Percentiles rank a stretch among this genome's conserved stretches.
Evolutionary conservation across 2,329 filamentous ascomycete species (phyloP).

Genomic region (Beauveria asiatica): DNA sequence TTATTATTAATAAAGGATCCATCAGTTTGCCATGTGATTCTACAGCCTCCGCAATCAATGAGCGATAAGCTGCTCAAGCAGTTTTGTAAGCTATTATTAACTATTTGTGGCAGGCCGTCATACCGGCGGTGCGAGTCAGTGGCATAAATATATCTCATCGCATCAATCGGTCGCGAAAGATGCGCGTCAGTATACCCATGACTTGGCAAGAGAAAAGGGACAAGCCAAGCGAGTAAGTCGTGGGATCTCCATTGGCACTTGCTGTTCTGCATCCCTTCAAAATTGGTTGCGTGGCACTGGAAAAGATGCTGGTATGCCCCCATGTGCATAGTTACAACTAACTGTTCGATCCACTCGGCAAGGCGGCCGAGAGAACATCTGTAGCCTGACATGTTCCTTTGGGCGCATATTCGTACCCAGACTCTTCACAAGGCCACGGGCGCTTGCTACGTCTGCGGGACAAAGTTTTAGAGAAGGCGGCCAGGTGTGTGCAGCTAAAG

Average conservation of each 20-base stretch:
- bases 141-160: neutral
- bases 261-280: neutral
- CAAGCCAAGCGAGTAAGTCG: neutral
- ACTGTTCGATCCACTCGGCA: slow-evolving; percentile 1
- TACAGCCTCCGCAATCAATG: too few relatives aligned
- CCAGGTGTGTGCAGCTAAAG: too few relatives aligned
- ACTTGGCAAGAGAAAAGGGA: neutral
- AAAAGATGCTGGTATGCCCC: neutral
- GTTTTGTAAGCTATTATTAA: too few relatives aligned
- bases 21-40: too few relatives aligned
- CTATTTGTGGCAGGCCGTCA: neutral
- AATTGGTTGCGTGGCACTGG: neutral
- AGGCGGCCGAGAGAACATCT: neutral
- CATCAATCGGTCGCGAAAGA: too few relatives aligned
- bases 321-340: neutral
- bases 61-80: too few relatives aligned
- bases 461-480: neutral
- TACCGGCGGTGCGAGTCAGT: neutral
- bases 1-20: too few relatives aligned
- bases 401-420: neutral
- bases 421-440: too few relatives aligned
- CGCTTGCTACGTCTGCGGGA: too few relatives aligned
- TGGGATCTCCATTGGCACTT: neutral
- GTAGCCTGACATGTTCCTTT: neutral
- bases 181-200: neutral